Percentiles rank a stretch among this genome's conserved stretches.
phyloP scores from a whole-genome alignment of 2,329 filamentous ascomycete genomes.

The Colletotrichum siamense region DNA sequence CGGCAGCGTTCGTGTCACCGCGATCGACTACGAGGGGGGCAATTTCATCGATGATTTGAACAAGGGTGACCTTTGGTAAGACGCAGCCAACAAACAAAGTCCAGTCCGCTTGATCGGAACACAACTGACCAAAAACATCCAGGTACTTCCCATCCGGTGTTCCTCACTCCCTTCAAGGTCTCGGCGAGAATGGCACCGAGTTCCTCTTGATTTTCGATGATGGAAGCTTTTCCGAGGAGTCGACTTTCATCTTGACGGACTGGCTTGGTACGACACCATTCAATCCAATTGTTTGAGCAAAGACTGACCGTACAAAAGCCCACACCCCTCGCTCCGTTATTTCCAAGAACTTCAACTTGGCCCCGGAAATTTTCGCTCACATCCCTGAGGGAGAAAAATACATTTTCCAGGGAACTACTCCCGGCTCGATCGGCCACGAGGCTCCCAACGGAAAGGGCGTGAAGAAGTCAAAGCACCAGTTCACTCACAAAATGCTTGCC shows the following conservation, averaged over 20 bases:
- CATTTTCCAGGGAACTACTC: slow-evolving; percentile 75
- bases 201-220: slow-evolving; percentile 53
- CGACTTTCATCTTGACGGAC: slow-evolving; percentile 76
- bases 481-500: slow-evolving; percentile 75
- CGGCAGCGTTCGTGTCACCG: slow-evolving; percentile 74
- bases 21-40: slow-evolving; percentile 75
- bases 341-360: slow-evolving; percentile 77
- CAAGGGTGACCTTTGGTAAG: slow-evolving; percentile 71
- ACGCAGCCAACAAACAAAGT: neutral
- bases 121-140: neutral
- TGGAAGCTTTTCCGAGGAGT: slow-evolving; percentile 61
- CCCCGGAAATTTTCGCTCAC: slow-evolving; percentile 72
- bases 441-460: slow-evolving; percentile 65
- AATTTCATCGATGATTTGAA: slow-evolving; percentile 79
- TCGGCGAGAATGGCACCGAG: slow-evolving; percentile 30
- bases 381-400: slow-evolving; percentile 74
- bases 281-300: neutral
- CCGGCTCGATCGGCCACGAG: slow-evolving; percentile 70
- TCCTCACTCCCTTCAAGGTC: slow-evolving; percentile 70
- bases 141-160: slow-evolving; percentile 77
- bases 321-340: slow-evolving; percentile 76
- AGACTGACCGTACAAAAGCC: slow-evolving; percentile 40
- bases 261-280: slow-evolving; percentile 61
- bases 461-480: slow-evolving; percentile 71
- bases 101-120: neutral